These are phyloP conservation scores for Pestalotiopsis sp. DNA, from an alignment of 2,329 filamentous ascomycete species.

Conservation along the genomic window DNA sequence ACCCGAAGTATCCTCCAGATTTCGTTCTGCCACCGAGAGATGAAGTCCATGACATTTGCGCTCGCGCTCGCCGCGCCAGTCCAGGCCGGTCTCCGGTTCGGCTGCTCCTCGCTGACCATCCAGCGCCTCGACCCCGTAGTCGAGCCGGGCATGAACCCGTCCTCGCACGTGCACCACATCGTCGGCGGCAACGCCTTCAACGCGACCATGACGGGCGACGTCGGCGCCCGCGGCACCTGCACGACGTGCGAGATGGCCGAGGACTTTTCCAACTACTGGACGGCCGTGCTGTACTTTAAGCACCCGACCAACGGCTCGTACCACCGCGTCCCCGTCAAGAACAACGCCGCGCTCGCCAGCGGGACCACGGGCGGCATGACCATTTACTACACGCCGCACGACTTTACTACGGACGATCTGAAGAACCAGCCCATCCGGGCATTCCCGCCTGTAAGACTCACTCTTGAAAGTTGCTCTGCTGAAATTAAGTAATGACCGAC, in stretches of 20 bases:
- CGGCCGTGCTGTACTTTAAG: constrained; percentile 16
- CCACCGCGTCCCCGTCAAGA: constrained; percentile 32
- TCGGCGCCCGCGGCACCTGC: constrained; percentile 27
- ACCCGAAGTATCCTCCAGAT: too few species aligned
- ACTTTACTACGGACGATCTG: constrained; percentile 14
- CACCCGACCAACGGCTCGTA: constrained; percentile 30
- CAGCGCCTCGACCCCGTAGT: constrained; percentile 34
- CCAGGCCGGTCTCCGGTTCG: constrained; percentile 32
- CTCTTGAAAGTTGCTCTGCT: too few species aligned
- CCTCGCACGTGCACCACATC: constrained; percentile 33
- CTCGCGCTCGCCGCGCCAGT: constrained; percentile 20
- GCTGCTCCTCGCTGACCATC: constrained; percentile 30
- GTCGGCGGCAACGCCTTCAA: constrained; percentile 34
- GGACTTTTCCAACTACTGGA: constrained; percentile 12
- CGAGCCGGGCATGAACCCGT: constrained; percentile 28
- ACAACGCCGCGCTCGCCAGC: constrained; percentile 28
- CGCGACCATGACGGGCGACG: constrained; percentile 30
- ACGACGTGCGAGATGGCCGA: constrained; percentile 31
- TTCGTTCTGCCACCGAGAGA: background rate
- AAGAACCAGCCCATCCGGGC: constrained; percentile 20
- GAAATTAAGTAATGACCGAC: background rate
- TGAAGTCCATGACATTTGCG: background rate
- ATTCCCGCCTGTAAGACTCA: constrained; percentile 39
- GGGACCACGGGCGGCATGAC: constrained; percentile 33
- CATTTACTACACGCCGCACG: constrained; percentile 33